Conservation (phyloP, 768 basidiomycete genomes). For the Rhodotorula paludigena region DNA sequence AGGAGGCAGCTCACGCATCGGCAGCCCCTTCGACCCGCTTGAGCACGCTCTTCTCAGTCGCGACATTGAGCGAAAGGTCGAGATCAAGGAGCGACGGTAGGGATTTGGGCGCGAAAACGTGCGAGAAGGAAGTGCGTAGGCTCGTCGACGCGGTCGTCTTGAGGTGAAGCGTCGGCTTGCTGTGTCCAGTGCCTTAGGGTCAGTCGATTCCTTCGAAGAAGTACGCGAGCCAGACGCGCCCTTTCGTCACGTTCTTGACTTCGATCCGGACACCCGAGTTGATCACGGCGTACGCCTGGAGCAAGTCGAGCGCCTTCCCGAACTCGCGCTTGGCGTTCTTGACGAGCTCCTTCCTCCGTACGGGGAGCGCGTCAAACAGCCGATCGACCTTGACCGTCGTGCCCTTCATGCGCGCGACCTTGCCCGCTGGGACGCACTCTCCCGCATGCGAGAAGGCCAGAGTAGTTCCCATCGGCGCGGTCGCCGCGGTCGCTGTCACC, state of each 20-base stretch:
- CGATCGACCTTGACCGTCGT: constrained; percentile 70
- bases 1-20: constrained; percentile 6
- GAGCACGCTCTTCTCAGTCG: constrained; percentile 58
- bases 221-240: constrained; percentile 52
- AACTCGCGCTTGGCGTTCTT: constrained; percentile 85
- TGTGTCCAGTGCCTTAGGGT: neutral
- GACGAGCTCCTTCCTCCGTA: constrained; percentile 84
- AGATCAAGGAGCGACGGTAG: constrained; percentile 71
- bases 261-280: constrained; percentile 65
- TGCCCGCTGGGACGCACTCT: constrained; percentile 23
- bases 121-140: constrained; percentile 60
- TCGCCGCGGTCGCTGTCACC: constrained; percentile 65
- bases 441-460: constrained; percentile 50
- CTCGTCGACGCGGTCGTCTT: constrained; percentile 66
- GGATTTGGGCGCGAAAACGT: constrained; percentile 79
- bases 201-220: neutral
- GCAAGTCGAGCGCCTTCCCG: constrained; percentile 69
- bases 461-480: constrained; percentile 70
- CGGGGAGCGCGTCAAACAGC: constrained; percentile 76
- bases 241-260: constrained; percentile 66
- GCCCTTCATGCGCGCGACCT: constrained; percentile 53
- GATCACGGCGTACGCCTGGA: constrained; percentile 84
- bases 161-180: constrained; percentile 54
- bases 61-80: constrained; percentile 63
- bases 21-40: constrained; percentile 28